phyloP scores from a whole-genome alignment of 495 filamentous ascomycete species.

The Evansstolkia leycettana region DNA sequence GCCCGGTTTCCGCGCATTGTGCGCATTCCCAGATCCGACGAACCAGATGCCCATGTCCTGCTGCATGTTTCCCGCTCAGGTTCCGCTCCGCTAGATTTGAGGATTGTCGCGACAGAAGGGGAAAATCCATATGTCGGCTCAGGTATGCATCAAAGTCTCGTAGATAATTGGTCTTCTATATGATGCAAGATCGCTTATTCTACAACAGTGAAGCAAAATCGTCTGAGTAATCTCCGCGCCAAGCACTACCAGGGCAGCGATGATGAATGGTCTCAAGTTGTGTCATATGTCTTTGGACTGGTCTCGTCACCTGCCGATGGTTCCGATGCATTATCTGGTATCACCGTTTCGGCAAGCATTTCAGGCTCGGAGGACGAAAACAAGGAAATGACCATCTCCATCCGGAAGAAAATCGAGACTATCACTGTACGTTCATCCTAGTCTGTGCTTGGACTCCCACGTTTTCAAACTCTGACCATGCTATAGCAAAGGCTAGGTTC shows the following conservation, averaged over 20 bases:
- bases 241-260: constrained; percentile 42
- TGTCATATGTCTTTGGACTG: constrained; percentile 25
- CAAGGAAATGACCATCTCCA: constrained; percentile 33
- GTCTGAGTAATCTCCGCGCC: constrained; percentile 30
- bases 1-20: constrained; percentile 28
- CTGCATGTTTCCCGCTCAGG: constrained; percentile 40
- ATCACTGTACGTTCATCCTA: constrained; percentile 35
- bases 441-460: too few relatives aligned
- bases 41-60: constrained; percentile 41
- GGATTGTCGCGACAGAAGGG: constrained; percentile 58
- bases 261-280: constrained; percentile 43
- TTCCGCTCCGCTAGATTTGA: constrained; percentile 41
- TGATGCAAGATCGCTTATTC: neutral
- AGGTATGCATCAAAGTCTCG: constrained; percentile 27
- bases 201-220: constrained; percentile 38
- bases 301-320: constrained; percentile 3
- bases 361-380: constrained; percentile 14
- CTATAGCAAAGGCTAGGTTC: constrained; percentile 58
- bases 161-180: neutral
- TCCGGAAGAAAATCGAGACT: constrained; percentile 42
- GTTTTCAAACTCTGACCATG: constrained; percentile 1
- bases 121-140: constrained; percentile 43
- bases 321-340: constrained; percentile 6
- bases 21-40: constrained; percentile 42
- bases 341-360: constrained; percentile 28